phyloP scores from a whole-genome alignment of 1,284 basidiomycete species.

The Golubevia sp. region DNA sequence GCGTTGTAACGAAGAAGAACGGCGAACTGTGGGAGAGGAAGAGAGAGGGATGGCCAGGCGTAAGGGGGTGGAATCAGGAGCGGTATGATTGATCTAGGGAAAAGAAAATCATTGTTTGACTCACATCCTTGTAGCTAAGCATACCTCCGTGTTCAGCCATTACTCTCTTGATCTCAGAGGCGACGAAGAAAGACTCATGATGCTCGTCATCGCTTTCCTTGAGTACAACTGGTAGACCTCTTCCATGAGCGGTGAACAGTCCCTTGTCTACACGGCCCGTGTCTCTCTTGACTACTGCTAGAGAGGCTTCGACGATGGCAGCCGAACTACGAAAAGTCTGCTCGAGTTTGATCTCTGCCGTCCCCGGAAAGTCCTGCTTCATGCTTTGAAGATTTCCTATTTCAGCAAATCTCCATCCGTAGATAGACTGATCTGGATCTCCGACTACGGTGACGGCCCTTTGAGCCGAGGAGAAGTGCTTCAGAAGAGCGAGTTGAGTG shows the following conservation, averaged over 20 bases:
- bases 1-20: constrained; percentile 77
- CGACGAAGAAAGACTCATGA: constrained; percentile 65
- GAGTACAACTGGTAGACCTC: constrained; percentile 65
- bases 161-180: constrained; percentile 77
- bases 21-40: constrained; percentile 61
- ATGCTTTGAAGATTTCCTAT: constrained; percentile 53
- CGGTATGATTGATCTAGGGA: too few relatives aligned
- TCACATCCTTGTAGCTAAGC: constrained; percentile 75
- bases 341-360: constrained; percentile 76
- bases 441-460: constrained; percentile 81
- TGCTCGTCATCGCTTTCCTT: constrained; percentile 21
- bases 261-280: constrained; percentile 75
- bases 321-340: constrained; percentile 86
- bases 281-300: constrained; percentile 78
- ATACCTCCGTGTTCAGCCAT: constrained; percentile 75
- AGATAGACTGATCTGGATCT: constrained; percentile 91
- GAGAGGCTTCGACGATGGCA: constrained; percentile 74
- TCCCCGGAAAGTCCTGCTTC: constrained; percentile 59
- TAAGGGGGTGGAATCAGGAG: too few relatives aligned
- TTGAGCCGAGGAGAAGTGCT: constrained; percentile 69
- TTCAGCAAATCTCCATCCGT: constrained; percentile 82
- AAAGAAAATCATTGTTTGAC: constrained; percentile 41
- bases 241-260: constrained; percentile 74
- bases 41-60: too few relatives aligned
- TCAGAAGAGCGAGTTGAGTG: constrained; percentile 83